phyloP scores from a whole-genome alignment of 1,139 yeast genomes.

The Yueomyces sp. region DNA sequence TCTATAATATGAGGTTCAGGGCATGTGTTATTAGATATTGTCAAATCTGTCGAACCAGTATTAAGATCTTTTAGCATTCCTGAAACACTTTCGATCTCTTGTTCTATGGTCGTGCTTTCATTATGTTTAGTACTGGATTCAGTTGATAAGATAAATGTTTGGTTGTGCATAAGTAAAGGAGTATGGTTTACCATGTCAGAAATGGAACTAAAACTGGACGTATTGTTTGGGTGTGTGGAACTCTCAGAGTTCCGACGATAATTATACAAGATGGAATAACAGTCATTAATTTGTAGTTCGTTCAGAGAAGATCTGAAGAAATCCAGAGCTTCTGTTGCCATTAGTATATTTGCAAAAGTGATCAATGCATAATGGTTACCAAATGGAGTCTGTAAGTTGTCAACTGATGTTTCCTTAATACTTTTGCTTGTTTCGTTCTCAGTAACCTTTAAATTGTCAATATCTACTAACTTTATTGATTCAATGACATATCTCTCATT shows the following conservation, averaged over 20 bases:
- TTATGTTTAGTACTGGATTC: no score
- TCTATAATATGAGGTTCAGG: slow-evolving; percentile 8
- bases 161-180: no score
- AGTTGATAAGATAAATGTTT: no score
- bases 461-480: slow-evolving; percentile 46
- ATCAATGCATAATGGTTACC: slow-evolving; percentile 56
- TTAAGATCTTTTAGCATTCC: slow-evolving; percentile 6
- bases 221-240: no score
- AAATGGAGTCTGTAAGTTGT: slow-evolving; percentile 4
- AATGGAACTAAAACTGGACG: no score
- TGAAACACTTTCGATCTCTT: neutral
- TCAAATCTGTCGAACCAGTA: slow-evolving; percentile 3
- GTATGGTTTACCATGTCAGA: no score
- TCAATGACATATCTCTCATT: slow-evolving; percentile 54
- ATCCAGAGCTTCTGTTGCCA: slow-evolving; percentile 73
- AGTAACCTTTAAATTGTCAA: slow-evolving; percentile 20
- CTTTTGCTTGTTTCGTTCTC: slow-evolving; percentile 29
- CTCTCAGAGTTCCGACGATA: neutral
- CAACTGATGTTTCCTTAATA: slow-evolving; percentile 34
- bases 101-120: neutral
- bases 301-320: slow-evolving; percentile 37
- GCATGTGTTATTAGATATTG: slow-evolving; percentile 7
- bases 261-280: slow-evolving; percentile 38
- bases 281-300: slow-evolving; percentile 42
- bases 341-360: slow-evolving; percentile 68